These are phyloP conservation scores for Vigna unguiculata DNA, from an alignment of 306 rosid species.

Conservation along the genomic window DNA sequence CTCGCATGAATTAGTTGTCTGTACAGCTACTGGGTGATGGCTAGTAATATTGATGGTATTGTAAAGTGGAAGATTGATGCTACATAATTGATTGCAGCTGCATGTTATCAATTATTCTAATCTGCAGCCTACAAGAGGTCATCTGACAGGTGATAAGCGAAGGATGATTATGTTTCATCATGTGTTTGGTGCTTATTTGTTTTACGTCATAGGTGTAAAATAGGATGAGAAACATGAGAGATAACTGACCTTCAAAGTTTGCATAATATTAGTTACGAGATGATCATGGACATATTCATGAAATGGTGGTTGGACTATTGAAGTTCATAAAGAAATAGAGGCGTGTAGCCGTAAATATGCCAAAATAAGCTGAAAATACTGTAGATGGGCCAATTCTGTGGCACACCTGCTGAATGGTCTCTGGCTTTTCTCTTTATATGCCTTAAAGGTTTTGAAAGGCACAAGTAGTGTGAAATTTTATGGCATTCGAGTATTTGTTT, in stretches of 20 bases:
- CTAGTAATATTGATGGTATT: not conserved
- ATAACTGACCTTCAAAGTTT: not conserved
- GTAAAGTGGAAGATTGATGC: conserved; percentile 20
- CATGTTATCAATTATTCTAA: not conserved
- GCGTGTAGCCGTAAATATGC: not conserved
- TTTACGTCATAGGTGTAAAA: conserved; percentile 6
- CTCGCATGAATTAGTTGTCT: conserved; percentile 10
- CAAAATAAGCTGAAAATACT: conserved; percentile 36
- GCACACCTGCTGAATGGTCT: conserved; percentile 23
- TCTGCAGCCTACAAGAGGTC: conserved; percentile 4
- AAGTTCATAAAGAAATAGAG: conserved; percentile 9
- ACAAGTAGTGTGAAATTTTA: not conserved
- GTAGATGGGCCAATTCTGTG: not conserved
- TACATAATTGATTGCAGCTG: not conserved
- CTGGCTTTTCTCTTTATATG: not conserved
- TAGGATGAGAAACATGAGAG: conserved; percentile 4
- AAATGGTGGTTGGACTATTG: conserved; percentile 18
- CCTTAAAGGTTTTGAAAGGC: not conserved
- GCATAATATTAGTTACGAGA: not conserved
- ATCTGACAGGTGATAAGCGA: conserved; percentile 1
- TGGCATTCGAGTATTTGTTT: conserved; percentile 11
- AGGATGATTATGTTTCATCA: conserved; percentile 8
- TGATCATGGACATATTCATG: conserved; percentile 10
- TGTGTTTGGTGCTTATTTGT: conserved; percentile 15
- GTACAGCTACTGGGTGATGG: not conserved